Conservation (phyloP, 495 filamentous ascomycete genomes). For the Cercophora scortea region DNA sequence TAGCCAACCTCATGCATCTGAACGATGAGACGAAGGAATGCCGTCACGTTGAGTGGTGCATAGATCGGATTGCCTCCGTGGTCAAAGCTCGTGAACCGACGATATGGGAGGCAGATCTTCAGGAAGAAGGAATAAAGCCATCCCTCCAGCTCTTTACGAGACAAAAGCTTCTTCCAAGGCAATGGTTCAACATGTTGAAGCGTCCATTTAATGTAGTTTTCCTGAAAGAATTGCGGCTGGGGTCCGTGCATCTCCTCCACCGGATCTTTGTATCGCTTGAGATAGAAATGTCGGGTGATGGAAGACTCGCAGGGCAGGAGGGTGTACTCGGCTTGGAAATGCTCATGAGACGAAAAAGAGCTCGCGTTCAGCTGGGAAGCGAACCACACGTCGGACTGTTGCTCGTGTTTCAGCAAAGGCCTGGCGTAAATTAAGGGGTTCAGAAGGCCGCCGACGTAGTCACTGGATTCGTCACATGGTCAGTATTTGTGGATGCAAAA, state of each 20-base stretch:
- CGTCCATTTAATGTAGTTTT: constrained; percentile 14
- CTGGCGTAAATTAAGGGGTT: constrained; percentile 22
- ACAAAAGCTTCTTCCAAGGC: constrained; percentile 10
- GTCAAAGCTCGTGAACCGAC: neutral
- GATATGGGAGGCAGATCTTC: constrained; percentile 25
- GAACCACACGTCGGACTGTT: constrained; percentile 12
- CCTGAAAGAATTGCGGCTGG: neutral
- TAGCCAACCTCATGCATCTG: constrained; percentile 26
- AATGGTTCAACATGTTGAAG: neutral
- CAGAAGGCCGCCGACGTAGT: constrained; percentile 30
- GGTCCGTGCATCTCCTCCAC: too few species aligned
- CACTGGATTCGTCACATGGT: neutral
- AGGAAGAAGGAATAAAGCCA: constrained; percentile 27
- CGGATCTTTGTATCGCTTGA: neutral
- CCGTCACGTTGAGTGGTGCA: constrained; percentile 24
- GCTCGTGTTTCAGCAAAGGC: constrained; percentile 18
- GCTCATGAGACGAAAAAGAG: constrained; percentile 2
- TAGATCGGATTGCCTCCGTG: neutral
- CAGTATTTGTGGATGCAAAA: too few species aligned
- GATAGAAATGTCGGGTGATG: constrained; percentile 14
- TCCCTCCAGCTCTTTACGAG: constrained; percentile 16
- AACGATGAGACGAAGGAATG: constrained; percentile 20
- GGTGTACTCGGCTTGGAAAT: constrained; percentile 23
- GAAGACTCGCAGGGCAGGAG: constrained; percentile 9
- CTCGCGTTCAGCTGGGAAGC: constrained; percentile 18